Evolutionary conservation across 2,329 filamentous ascomycete genomes (phyloP).

Genomic region (Colletotrichum graminicola): DNA sequence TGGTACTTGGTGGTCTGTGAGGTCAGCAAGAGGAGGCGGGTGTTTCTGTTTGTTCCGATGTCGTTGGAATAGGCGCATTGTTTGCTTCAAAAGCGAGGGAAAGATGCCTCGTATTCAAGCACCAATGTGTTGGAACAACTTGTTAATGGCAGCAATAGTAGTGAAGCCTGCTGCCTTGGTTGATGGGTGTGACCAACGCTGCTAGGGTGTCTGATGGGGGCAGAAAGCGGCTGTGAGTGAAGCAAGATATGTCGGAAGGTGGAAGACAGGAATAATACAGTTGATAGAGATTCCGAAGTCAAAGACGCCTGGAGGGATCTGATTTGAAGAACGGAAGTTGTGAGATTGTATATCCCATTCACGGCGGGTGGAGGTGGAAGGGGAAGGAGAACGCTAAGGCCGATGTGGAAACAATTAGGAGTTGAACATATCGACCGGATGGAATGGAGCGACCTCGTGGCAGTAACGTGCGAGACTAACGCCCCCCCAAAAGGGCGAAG

Average conservation of each 20-base stretch:
- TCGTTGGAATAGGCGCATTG: slow-evolving; percentile 31
- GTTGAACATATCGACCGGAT: slow-evolving; percentile 20
- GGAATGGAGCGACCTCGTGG: slow-evolving; percentile 27
- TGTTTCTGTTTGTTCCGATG: slow-evolving; percentile 31
- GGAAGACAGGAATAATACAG: neutral
- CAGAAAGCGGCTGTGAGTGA: neutral
- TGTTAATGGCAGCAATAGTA: neutral
- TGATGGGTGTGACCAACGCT: neutral
- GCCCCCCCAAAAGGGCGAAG: slow-evolving; percentile 2
- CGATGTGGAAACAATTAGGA: neutral
- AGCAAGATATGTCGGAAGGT: neutral
- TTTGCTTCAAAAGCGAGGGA: neutral
- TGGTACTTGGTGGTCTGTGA: neutral
- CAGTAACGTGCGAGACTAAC: slow-evolving; percentile 32
- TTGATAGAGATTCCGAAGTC: neutral
- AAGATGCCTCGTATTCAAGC: slow-evolving; percentile 11
- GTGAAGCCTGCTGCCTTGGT: neutral
- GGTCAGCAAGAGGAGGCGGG: neutral
- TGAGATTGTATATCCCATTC: slow-evolving; percentile 3
- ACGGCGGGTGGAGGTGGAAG: too few species aligned
- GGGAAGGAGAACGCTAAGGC: neutral
- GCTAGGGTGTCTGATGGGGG: neutral
- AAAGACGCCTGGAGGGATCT: neutral
- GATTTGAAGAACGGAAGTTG: neutral
- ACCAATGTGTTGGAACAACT: neutral